These are phyloP conservation scores for Lolium perenne DNA, from an alignment of 176 grass and related monocot species.

Conservation along the genomic window DNA sequence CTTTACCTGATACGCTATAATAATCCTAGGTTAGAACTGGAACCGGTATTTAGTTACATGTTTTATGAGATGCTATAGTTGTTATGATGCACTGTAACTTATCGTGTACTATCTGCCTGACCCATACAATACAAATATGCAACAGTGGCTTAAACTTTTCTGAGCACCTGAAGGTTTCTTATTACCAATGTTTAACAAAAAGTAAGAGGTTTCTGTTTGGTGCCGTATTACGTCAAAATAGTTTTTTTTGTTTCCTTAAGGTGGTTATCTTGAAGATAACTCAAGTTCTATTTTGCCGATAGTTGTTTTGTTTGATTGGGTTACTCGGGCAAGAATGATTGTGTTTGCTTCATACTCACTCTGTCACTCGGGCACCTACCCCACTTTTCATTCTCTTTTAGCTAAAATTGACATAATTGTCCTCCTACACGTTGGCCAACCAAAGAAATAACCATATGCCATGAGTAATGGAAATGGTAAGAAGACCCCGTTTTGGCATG, in stretches of 20 bases:
- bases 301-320: background rate
- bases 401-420: background rate
- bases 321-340: background rate
- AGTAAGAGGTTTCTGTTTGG: background rate
- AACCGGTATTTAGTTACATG: background rate
- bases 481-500: no score
- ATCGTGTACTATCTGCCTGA: background rate
- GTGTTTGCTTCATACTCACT: background rate
- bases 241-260: background rate
- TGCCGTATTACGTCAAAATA: no score
- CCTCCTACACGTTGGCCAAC: background rate
- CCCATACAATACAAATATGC: background rate
- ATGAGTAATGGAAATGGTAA: background rate
- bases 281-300: background rate
- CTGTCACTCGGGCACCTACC: background rate
- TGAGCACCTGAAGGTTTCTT: background rate
- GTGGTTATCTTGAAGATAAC: conserved; percentile 11
- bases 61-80: conserved; percentile 10
- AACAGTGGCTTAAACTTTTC: background rate
- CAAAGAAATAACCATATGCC: conserved; percentile 11
- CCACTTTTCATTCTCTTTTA: background rate
- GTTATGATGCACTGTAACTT: background rate
- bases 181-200: background rate
- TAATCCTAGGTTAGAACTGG: background rate
- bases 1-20: background rate